Evolutionary conservation across 2,329 filamentous ascomycete genomes (phyloP).

Genomic region (Cladosporium sp.): DNA sequence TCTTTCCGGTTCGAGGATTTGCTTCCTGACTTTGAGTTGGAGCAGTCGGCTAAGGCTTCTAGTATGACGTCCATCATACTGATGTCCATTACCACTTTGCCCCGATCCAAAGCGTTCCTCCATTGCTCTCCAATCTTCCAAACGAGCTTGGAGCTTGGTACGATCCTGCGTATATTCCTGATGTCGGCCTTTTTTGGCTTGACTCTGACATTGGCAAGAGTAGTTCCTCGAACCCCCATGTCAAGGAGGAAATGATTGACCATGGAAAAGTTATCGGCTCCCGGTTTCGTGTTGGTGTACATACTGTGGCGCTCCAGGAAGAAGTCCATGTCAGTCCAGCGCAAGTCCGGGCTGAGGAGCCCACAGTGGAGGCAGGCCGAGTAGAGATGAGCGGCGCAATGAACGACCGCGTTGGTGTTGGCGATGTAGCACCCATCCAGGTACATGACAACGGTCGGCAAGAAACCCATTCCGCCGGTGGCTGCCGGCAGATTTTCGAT

Average conservation of each 20-base stretch:
- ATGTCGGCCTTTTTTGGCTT: too few species aligned
- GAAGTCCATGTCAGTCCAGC: background rate
- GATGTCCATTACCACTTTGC: background rate
- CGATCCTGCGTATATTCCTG: too few species aligned
- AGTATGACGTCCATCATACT: background rate
- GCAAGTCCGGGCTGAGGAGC: background rate
- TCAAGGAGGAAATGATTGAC: background rate
- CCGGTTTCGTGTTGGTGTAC: background rate
- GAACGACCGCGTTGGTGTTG: background rate
- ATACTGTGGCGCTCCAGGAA: background rate
- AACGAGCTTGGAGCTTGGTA: too few species aligned
- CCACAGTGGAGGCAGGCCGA: background rate
- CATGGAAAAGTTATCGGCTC: background rate
- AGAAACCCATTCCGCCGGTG: background rate
- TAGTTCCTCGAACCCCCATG: background rate
- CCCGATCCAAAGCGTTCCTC: background rate
- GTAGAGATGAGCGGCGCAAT: background rate
- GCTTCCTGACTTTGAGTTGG: background rate
- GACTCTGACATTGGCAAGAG: too few species aligned
- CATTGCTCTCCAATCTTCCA: too few species aligned
- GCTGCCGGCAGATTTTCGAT: background rate
- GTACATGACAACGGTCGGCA: background rate
- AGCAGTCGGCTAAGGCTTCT: background rate
- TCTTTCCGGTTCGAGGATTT: background rate
- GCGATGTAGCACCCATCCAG: background rate